Conservation (phyloP, 129 eudicot genomes). For the Centrapalus pauciflorus region DNA sequence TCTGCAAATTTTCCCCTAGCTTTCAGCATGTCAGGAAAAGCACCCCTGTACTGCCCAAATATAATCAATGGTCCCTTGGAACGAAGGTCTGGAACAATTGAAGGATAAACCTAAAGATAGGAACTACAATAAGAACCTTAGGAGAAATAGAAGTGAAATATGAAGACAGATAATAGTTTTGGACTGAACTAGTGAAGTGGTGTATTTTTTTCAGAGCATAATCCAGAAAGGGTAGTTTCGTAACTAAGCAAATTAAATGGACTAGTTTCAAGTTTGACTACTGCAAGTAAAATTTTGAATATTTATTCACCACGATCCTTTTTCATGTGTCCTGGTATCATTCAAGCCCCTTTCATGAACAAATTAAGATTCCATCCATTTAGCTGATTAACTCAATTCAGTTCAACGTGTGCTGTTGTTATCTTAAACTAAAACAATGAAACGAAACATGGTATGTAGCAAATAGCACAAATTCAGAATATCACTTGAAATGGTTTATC, state of each 20-base stretch:
- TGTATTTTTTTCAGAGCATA: neutral
- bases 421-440: neutral
- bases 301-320: neutral
- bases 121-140: conserved; percentile 1
- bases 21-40: conserved; percentile 55
- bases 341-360: neutral
- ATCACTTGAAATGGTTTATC: neutral
- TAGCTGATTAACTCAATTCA: neutral
- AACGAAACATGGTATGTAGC: neutral
- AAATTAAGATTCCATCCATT: neutral
- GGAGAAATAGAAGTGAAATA: too few species aligned
- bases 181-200: neutral
- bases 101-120: conserved; percentile 51
- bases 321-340: neutral
- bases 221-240: neutral
- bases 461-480: neutral
- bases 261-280: neutral
- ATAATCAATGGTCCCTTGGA: conserved; percentile 57
- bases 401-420: neutral
- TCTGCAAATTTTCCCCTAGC: conserved; percentile 48
- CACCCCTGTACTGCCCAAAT: conserved; percentile 71
- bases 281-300: neutral
- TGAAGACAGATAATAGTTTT: too few species aligned
- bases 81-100: conserved; percentile 58
- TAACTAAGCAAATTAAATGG: neutral